phyloP scores from a whole-genome alignment of 805 yeast genomes.

The Candida anglica region DNA sequence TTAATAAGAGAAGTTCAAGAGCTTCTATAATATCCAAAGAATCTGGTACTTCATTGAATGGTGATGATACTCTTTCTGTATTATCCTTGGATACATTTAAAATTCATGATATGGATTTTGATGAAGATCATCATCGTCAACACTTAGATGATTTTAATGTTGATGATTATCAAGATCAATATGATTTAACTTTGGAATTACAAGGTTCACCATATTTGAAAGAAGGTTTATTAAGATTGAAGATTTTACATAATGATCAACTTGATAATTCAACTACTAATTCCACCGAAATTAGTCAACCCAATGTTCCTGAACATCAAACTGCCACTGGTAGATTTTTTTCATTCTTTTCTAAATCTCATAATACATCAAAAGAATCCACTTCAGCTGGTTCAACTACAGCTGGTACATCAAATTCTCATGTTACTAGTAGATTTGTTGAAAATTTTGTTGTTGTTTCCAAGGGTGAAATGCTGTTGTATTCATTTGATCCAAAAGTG shows the following conservation, averaged over 20 bases:
- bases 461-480: conserved; percentile 59
- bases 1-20: conserved; percentile 31
- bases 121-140: conserved; percentile 11
- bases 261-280: conserved; percentile 20
- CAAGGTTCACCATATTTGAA: conserved; percentile 77
- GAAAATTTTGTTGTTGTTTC: conserved; percentile 64
- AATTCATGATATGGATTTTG: conserved; percentile 11
- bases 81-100: conserved; percentile 34
- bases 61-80: conserved; percentile 29
- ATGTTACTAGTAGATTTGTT: conserved; percentile 21
- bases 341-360: conserved; percentile 4
- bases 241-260: conserved; percentile 33
- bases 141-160: conserved; percentile 35
- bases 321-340: conserved; percentile 6
- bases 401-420: conserved; percentile 5
- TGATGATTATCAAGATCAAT: conserved; percentile 41
- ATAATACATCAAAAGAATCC: conserved; percentile 7
- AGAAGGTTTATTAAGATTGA: conserved; percentile 59
- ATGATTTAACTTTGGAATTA: conserved; percentile 58
- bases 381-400: conserved; percentile 14
- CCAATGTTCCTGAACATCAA: conserved; percentile 8
- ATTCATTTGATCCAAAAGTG: conserved; percentile 47
- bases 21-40: conserved; percentile 30
- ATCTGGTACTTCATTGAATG: conserved; percentile 14
- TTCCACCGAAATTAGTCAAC: conserved; percentile 2